These are phyloP conservation scores for Phytophthora ohioensis DNA, from an alignment of 352 stramenopile species.

Conservation along the genomic window DNA sequence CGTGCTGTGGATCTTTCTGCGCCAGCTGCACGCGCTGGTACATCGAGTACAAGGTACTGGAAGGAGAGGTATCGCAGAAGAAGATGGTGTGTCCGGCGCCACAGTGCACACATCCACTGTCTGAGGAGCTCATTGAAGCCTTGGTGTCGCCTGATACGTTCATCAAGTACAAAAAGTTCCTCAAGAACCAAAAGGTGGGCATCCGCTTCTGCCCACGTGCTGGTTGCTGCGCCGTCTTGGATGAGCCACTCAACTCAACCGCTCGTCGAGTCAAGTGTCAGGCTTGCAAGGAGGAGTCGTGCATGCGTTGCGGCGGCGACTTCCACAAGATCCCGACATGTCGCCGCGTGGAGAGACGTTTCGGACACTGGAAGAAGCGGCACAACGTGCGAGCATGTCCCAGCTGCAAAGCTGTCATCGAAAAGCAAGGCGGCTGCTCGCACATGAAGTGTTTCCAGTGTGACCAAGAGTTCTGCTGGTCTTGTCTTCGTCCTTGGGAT, in stretches of 20 bases:
- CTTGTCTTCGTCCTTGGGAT: constrained; percentile 72
- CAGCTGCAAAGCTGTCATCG: constrained; percentile 74
- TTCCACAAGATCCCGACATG: constrained; percentile 69
- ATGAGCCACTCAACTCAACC: constrained; percentile 64
- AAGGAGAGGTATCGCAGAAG: constrained; percentile 76
- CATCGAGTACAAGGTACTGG: constrained; percentile 79
- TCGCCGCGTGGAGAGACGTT: constrained; percentile 71
- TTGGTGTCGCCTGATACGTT: constrained; percentile 59
- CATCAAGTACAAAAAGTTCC: constrained; percentile 72
- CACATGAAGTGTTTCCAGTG: constrained; percentile 91
- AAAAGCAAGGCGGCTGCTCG: constrained; percentile 86
- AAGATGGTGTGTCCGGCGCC: constrained; percentile 79
- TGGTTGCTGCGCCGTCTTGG: constrained; percentile 64
- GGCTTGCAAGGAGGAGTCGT: constrained; percentile 62
- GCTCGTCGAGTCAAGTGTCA: constrained; percentile 55
- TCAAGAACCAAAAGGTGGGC: constrained; percentile 69
- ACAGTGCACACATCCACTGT: constrained; percentile 58
- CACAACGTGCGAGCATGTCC: constrained; percentile 79
- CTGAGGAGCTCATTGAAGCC: constrained; percentile 60
- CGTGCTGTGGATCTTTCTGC: constrained; percentile 63
- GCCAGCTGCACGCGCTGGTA: constrained; percentile 74
- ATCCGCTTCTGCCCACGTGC: constrained; percentile 79
- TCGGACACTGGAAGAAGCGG: constrained; percentile 71
- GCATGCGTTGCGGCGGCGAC: constrained; percentile 70
- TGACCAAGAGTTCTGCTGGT: constrained; percentile 88